Conservation (phyloP, 352 stramenopile species). For the Halophytophthora batemanensis region DNA sequence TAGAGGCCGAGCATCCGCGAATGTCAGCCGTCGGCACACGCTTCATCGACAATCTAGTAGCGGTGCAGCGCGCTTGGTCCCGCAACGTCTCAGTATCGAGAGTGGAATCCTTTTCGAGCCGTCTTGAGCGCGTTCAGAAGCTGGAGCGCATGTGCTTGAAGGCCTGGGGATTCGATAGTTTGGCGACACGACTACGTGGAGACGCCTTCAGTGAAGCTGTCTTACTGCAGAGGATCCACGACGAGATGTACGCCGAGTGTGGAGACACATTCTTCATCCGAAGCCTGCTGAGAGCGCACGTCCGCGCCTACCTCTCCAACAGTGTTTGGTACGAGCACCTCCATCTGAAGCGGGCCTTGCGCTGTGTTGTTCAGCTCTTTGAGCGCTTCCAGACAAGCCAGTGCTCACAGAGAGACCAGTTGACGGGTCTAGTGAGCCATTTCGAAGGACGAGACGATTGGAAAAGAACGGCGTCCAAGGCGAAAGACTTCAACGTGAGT, state of each 20-base stretch:
- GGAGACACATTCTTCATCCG: slow-evolving; percentile 56
- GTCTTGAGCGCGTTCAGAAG: slow-evolving; percentile 45
- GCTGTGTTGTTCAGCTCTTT: slow-evolving; percentile 28
- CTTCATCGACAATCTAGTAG: slow-evolving; percentile 25
- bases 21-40: neutral
- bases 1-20: slow-evolving; percentile 17
- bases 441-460: slow-evolving; percentile 1
- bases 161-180: slow-evolving; percentile 49
- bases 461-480: slow-evolving; percentile 1
- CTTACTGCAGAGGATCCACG: slow-evolving; percentile 51
- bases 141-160: slow-evolving; percentile 65
- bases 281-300: slow-evolving; percentile 44
- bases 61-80: slow-evolving; percentile 36
- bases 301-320: slow-evolving; percentile 37
- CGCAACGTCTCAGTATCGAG: slow-evolving; percentile 28
- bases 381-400: slow-evolving; percentile 30
- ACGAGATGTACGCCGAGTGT: slow-evolving; percentile 36
- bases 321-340: slow-evolving; percentile 23
- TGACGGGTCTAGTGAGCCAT: slow-evolving; percentile 10
- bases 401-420: slow-evolving; percentile 5
- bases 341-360: slow-evolving; percentile 36
- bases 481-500: slow-evolving; percentile 15
- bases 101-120: slow-evolving; percentile 34
- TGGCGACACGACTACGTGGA: slow-evolving; percentile 29
- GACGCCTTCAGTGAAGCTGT: slow-evolving; percentile 51